Evolutionary conservation across 1,284 basidiomycete genomes (phyloP).

Genomic region (Coniophora puteana): DNA sequence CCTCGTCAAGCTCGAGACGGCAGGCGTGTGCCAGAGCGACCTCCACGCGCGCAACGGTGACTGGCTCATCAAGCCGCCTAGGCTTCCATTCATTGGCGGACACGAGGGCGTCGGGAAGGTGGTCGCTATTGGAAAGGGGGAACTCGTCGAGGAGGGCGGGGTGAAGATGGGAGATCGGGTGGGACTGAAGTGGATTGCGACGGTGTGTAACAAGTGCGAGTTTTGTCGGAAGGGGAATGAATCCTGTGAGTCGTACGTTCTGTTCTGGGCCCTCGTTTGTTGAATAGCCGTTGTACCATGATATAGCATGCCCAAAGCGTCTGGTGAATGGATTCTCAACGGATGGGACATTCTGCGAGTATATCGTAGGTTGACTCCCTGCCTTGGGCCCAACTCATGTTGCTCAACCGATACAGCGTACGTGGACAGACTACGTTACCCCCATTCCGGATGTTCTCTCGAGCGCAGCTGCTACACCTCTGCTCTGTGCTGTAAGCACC

Average conservation of each 20-base stretch:
- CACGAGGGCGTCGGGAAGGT: slow-evolving; percentile 63
- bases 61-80: slow-evolving; percentile 43
- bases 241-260: slow-evolving; percentile 33
- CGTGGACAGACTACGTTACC: slow-evolving; percentile 62
- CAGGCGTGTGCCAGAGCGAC: slow-evolving; percentile 68
- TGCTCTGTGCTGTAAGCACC: slow-evolving; percentile 58
- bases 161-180: slow-evolving; percentile 63
- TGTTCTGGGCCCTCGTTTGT: slow-evolving; percentile 9
- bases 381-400: not conserved
- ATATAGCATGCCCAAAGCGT: slow-evolving; percentile 39
- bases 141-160: slow-evolving; percentile 32
- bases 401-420: slow-evolving; percentile 30
- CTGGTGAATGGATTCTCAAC: slow-evolving; percentile 53
- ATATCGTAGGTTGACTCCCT: slow-evolving; percentile 30
- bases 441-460: slow-evolving; percentile 57
- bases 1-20: slow-evolving; percentile 62
- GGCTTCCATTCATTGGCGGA: slow-evolving; percentile 66
- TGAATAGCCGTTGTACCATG: not conserved
- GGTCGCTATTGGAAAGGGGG: slow-evolving; percentile 59
- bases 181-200: slow-evolving; percentile 73
- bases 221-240: slow-evolving; percentile 58
- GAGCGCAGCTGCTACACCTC: slow-evolving; percentile 56
- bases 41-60: slow-evolving; percentile 57
- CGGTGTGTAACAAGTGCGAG: slow-evolving; percentile 59
- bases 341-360: slow-evolving; percentile 55